Percentiles rank a stretch among this genome's conserved stretches.
phyloP scores from a whole-genome alignment of 441 rosid genomes.

The Adansonia madagascariensis region DNA sequence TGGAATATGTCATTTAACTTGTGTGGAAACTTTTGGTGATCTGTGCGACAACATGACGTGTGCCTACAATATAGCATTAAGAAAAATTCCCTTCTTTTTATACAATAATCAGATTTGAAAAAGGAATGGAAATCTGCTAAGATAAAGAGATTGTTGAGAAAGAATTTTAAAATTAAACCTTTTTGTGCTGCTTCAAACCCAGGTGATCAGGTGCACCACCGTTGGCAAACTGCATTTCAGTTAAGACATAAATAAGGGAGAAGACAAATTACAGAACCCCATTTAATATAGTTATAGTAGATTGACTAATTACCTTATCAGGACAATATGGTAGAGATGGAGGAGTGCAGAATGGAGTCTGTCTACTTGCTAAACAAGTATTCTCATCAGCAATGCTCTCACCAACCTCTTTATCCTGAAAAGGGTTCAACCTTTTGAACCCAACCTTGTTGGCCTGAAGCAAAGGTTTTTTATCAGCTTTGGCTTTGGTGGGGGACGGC shows the following conservation, averaged over 20 bases:
- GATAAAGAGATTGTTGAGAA: conserved; percentile 7
- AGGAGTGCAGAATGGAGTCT: conserved; percentile 92
- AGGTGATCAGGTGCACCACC: conserved; percentile 47
- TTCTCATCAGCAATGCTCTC: conserved; percentile 35
- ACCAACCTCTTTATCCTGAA: conserved; percentile 37
- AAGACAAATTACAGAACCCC: conserved; percentile 8
- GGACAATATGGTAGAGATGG: conserved; percentile 74
- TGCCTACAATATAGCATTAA: not conserved
- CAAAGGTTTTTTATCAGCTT: conserved; percentile 43
- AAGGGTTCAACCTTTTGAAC: conserved; percentile 49
- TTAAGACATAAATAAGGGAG: conserved; percentile 23
- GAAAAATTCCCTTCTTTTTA: conserved; percentile 12
- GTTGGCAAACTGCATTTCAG: conserved; percentile 50
- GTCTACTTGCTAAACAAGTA: conserved; percentile 42
- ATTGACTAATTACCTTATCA: conserved; percentile 52
- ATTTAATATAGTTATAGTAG: not conserved
- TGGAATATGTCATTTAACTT: conserved; percentile 17
- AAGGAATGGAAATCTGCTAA: not conserved
- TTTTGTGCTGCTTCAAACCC: conserved; percentile 70
- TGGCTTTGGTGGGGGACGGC: conserved; percentile 33
- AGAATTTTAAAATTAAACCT: conserved; percentile 49
- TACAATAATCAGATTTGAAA: conserved; percentile 7
- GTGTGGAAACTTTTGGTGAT: not conserved
- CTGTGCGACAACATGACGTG: not conserved
- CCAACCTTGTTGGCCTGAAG: conserved; percentile 44